Conservation (phyloP, 1,284 basidiomycete species). For the Rhodotorula sp. region DNA sequence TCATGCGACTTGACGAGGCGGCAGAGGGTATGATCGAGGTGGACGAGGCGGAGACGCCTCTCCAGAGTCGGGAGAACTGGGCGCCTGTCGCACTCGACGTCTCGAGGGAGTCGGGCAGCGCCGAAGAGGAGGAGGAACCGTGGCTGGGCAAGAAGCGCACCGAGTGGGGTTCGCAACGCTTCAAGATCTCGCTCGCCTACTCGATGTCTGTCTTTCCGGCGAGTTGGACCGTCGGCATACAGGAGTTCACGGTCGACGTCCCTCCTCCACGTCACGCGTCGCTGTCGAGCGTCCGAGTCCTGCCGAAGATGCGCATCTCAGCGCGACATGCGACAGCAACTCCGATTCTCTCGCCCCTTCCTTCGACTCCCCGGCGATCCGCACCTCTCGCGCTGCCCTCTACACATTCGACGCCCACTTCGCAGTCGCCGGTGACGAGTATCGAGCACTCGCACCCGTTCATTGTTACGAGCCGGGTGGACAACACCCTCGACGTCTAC, state of each 20-base stretch:
- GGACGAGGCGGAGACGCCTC: conserved; percentile 40
- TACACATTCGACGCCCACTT: background rate
- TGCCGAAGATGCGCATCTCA: conserved; percentile 4
- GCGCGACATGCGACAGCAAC: conserved; percentile 36
- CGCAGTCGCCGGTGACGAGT: conserved; percentile 24
- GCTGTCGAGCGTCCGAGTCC: background rate
- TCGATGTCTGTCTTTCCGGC: conserved; percentile 45
- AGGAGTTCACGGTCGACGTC: conserved; percentile 43
- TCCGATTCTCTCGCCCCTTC: conserved; percentile 29
- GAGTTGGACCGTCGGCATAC: conserved; percentile 46
- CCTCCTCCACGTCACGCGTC: conserved; percentile 4
- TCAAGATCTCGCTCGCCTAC: conserved; percentile 45
- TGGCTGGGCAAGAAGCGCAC: background rate
- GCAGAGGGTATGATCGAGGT: conserved; percentile 16
- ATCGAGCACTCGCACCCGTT: conserved; percentile 46
- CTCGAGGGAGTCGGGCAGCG: background rate
- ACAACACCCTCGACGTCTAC: conserved; percentile 48
- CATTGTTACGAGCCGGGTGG: conserved; percentile 44
- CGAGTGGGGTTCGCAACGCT: conserved; percentile 2
- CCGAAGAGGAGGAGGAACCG: background rate
- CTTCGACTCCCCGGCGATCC: conserved; percentile 7
- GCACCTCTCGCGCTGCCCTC: background rate
- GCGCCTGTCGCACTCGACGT: conserved; percentile 16
- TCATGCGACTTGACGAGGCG: conserved; percentile 30
- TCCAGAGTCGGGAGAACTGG: conserved; percentile 31